Evolutionary conservation across 2,329 filamentous ascomycete species (phyloP).

Genomic region (Hypoxylon sp.): DNA sequence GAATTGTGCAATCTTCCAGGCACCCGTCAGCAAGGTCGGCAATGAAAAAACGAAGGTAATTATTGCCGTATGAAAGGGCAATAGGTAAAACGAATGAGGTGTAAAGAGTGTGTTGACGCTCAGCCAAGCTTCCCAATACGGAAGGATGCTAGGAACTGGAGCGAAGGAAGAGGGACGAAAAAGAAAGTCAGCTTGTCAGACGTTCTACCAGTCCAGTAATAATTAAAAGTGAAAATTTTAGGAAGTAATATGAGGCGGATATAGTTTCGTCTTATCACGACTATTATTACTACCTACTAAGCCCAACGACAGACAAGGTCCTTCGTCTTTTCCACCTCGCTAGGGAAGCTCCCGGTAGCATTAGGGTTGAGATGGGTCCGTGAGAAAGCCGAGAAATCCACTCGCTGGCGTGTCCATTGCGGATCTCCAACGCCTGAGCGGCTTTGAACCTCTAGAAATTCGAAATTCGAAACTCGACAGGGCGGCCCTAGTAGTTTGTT

Average conservation of each 20-base stretch:
- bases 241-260: slow-evolving; percentile 22
- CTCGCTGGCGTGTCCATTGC: slow-evolving; percentile 35
- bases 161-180: slow-evolving; percentile 31
- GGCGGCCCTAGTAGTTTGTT: slow-evolving; percentile 19
- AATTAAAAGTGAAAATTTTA: slow-evolving; percentile 20
- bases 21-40: slow-evolving; percentile 13
- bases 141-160: slow-evolving; percentile 38
- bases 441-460: slow-evolving; percentile 17
- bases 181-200: slow-evolving; percentile 43
- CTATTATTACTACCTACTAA: slow-evolving; percentile 30
- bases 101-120: slow-evolving; percentile 22
- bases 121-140: slow-evolving; percentile 32
- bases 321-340: slow-evolving; percentile 27
- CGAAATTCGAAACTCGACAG: slow-evolving; percentile 7
- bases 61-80: slow-evolving; percentile 27
- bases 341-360: slow-evolving; percentile 37
- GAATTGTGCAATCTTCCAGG: slow-evolving; percentile 17
- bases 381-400: slow-evolving; percentile 31
- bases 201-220: slow-evolving; percentile 23
- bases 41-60: slow-evolving; percentile 21
- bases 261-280: slow-evolving; percentile 29
- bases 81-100: slow-evolving; percentile 18
- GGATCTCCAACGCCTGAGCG: slow-evolving; percentile 24
- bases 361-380: slow-evolving; percentile 36
- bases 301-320: slow-evolving; percentile 20